Base-by-base conservation (phyloP, 2,329 filamentous ascomycete genomes). In the Venturia pyrina region DNA sequence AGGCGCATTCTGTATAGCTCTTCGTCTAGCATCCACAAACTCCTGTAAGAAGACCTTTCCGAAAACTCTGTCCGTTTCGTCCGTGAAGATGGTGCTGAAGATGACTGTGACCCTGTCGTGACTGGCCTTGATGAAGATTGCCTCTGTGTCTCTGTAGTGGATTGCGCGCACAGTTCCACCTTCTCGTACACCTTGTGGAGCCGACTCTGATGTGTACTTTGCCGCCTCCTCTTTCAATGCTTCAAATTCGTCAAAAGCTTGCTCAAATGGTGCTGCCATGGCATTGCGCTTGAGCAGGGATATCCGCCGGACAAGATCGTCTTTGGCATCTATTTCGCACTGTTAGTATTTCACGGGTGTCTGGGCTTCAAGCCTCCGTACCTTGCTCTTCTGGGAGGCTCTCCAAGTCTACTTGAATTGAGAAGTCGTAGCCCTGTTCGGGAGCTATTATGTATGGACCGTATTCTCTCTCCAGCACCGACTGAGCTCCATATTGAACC, bases 31-130 rank as follows among this genome's bases (percentile, higher is more conserved):
- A 79, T 99, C 95, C 66, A 98, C 96, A 70, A 99, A 99, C 78
- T 99, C 95, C 80, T 82, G 70, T 41, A 68, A 87, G 75, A 99
- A 99, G 17, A 99, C 92, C 80, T 97, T 98, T 71, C 95, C 95
- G 73, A 96, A 99, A 66, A 99, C 91, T 68, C 93, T 85, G 75
- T 99, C 95, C 65, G 96, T 99, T 80, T 99, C 96, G 75, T 99
- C 96, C 66, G 91, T 85, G 83, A 99, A 99, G 64, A 98, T 86
- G 53, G 95, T 99, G 79, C 92, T 96, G 83, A 99, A 99, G 74
- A 99, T 99, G 73, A 99, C 93, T 0, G 96, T 99, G 64, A 99
- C 95, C 73, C 95, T 88, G 76, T 99, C 95, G 80, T 96, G 90
- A 77, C 90, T 96, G 68, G 95, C 93, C 81, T 99, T 98, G 81